Base-by-base conservation (phyloP, 2,329 filamentous ascomycete genomes). In the Penicillium sp. region DNA sequence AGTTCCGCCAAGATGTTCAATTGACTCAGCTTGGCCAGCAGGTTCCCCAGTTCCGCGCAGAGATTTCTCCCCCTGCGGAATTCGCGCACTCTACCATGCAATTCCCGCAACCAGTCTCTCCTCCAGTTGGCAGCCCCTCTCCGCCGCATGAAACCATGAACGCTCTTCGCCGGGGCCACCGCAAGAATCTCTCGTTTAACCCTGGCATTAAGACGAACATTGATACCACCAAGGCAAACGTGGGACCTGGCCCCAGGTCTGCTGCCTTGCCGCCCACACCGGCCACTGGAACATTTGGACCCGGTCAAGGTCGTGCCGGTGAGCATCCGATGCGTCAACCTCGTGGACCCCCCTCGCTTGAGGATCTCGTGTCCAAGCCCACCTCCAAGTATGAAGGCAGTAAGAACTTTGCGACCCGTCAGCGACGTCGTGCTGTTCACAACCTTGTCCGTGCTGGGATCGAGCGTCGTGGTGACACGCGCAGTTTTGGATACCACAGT, bases 271-370 rank as follows among this genome's bases (percentile, higher is more conserved):
- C 93, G 6, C 79, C 85, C 35, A 93, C 91, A 7, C 91, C 91
- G 1, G 77, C 87, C 73, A 91, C 87, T 35, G 91, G 91, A 58
- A 88, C 87, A 7, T 97, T 97, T 68, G 94, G 91, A 43, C 94
- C 94, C 53, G 94, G 94, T 50, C 92, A 97, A 72, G 90, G 82
- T 55, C 91, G 94, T 70, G 91, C 91, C 68, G 94, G 94, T 63
- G 94, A 97, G 76, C 94, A 99, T 70, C 94, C 94, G 8, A 78
- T 90, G 48, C 91, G 94, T 55, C 94, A 99, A 75, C 94, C 94
- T 48, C 90, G 91, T 60, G 92, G 92, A 5, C 94, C 94, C 23
- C 94, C 94, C 13, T 86, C 90, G 13, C 82, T 97, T 47, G 94
- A 99, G 63, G 94, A 99, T 76, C 85, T 99, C 56, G 84, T 88